These are phyloP conservation scores for Mallotus nudiflorus DNA, from an alignment of 345 rosid species.

Conservation along the genomic window DNA sequence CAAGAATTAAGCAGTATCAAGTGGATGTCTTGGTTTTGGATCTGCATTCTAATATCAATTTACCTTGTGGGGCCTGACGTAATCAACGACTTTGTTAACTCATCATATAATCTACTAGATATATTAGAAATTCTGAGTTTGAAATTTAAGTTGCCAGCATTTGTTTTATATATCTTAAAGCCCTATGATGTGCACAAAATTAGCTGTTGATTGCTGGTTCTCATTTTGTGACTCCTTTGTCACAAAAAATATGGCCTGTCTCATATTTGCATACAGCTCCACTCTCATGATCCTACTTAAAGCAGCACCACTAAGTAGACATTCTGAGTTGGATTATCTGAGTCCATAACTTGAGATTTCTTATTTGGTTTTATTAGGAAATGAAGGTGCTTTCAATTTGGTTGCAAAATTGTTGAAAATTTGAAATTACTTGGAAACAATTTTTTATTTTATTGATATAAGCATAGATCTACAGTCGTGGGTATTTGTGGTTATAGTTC, in stretches of 20 bases:
- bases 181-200: conserved; percentile 1
- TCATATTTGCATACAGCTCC: conserved; percentile 21
- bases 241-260: conserved; percentile 3
- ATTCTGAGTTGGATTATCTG: not conserved
- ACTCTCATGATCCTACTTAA: conserved; percentile 27
- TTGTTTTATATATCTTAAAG: not conserved
- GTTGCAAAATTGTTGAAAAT: not conserved
- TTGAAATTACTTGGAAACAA: not conserved
- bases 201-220: not conserved
- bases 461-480: not conserved
- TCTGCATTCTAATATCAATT: conserved; percentile 17
- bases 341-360: conserved; percentile 1
- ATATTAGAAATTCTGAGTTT: conserved; percentile 49
- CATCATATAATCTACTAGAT: conserved; percentile 33
- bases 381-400: not conserved
- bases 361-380: conserved; percentile 14
- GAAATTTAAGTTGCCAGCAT: not conserved
- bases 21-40: conserved; percentile 6
- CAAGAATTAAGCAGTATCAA: conserved; percentile 17
- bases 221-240: not conserved
- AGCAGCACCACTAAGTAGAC: conserved; percentile 22
- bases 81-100: conserved; percentile 47
- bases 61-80: conserved; percentile 48
- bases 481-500: not conserved
- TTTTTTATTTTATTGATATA: conserved; percentile 1